phyloP scores from a whole-genome alignment of 148 eudicot genomes.

The Mesembryanthemum crystallinum region DNA sequence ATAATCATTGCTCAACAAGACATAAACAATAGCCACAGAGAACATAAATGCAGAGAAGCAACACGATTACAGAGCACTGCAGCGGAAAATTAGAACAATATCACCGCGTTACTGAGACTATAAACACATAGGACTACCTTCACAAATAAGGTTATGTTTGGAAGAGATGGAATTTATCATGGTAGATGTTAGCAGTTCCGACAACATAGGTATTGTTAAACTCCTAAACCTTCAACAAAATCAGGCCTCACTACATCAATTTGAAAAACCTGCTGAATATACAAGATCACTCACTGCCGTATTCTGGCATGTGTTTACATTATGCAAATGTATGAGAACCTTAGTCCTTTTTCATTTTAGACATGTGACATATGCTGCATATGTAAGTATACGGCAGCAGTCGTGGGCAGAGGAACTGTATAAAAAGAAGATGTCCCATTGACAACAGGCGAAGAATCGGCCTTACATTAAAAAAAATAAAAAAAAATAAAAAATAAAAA shows the following conservation, averaged over 20 bases:
- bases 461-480: not conserved
- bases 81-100: not conserved
- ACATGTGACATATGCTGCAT: not conserved
- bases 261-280: too few species aligned
- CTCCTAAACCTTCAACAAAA: too few species aligned
- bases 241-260: too few species aligned
- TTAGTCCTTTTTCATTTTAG: too few species aligned
- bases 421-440: not conserved
- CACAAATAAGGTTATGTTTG: not conserved
- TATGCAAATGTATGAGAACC: too few species aligned
- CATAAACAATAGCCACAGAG: not conserved
- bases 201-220: not conserved
- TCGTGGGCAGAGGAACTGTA: not conserved
- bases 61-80: not conserved
- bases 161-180: not conserved
- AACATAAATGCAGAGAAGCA: not conserved
- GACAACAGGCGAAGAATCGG: not conserved
- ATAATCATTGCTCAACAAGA: not conserved
- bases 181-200: not conserved
- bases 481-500: too few species aligned
- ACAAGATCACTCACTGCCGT: too few species aligned
- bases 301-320: too few species aligned
- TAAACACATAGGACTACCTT: not conserved
- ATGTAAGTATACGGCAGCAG: not conserved
- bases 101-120: not conserved